Conservation (phyloP, 1,284 basidiomycete species). For the Ceratobasidium papillatum region DNA sequence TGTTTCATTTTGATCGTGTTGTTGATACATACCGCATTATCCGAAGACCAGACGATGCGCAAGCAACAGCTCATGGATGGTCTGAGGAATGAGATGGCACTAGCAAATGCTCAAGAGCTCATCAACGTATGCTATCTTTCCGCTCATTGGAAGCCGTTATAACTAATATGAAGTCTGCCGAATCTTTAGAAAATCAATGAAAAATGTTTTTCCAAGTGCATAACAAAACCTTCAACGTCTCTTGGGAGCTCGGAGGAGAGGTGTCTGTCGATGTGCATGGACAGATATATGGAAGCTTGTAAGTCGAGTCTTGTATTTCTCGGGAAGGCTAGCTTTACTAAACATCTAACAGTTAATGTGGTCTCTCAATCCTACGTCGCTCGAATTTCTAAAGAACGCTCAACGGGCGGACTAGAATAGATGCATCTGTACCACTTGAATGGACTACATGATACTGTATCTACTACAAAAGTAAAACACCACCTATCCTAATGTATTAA, state of each 20-base stretch:
- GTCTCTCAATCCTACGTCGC: conserved; percentile 33
- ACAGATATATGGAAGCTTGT: conserved; percentile 87
- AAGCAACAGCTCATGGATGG: conserved; percentile 77
- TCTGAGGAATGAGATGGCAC: conserved; percentile 73
- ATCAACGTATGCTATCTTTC: conserved; percentile 66
- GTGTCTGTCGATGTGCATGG: conserved; percentile 77
- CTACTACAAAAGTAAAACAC: conserved; percentile 17
- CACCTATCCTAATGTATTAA: conserved; percentile 20
- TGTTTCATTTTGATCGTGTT: background rate
- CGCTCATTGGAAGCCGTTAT: background rate
- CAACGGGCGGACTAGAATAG: conserved; percentile 19
- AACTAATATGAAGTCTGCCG: background rate
- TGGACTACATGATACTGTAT: background rate
- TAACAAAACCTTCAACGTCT: conserved; percentile 77
- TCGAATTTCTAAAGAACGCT: conserved; percentile 29
- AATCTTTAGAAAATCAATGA: conserved; percentile 58
- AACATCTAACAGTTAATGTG: conserved; percentile 15
- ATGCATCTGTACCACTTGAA: background rate
- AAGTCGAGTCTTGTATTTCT: conserved; percentile 52
- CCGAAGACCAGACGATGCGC: conserved; percentile 63
- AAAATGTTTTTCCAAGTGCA: conserved; percentile 78
- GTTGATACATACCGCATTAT: background rate
- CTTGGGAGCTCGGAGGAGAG: conserved; percentile 79
- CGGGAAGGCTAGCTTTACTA: background rate
- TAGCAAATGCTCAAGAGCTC: conserved; percentile 81